Percentiles rank a stretch among this genome's conserved stretches.
phyloP scores from a whole-genome alignment of 1,284 basidiomycete species.

The Coriolopsis trogii region DNA sequence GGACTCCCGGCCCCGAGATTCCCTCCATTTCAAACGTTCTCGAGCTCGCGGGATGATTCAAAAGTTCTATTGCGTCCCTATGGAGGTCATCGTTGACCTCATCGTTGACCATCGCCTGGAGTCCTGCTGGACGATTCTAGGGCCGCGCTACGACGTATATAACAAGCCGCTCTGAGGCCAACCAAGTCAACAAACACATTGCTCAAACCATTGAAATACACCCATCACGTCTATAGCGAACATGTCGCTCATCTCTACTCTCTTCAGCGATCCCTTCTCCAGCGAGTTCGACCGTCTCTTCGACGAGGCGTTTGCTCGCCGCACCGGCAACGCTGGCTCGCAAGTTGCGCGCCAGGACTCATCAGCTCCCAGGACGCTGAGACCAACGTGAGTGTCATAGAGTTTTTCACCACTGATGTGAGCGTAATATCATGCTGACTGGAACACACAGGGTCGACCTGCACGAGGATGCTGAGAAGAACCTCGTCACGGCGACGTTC shows the following conservation, averaged over 20 bases:
- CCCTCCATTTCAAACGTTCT: neutral
- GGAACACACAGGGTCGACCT: slow-evolving; percentile 39
- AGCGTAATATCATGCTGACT: neutral
- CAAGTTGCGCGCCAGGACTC: slow-evolving; percentile 3
- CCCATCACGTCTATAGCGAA: neutral
- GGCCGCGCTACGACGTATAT: too few species aligned
- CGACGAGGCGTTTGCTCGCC: slow-evolving; percentile 45
- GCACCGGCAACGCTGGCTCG: slow-evolving; percentile 10
- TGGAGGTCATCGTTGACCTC: too few species aligned
- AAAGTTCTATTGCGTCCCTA: too few species aligned
- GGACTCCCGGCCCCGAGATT: too few species aligned
- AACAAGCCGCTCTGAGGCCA: neutral
- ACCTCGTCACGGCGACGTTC: slow-evolving; percentile 50
- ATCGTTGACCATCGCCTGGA: too few species aligned
- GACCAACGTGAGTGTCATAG: neutral
- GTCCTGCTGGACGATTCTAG: too few species aligned
- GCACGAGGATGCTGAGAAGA: slow-evolving; percentile 44
- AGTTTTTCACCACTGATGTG: neutral
- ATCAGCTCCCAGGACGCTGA: neutral
- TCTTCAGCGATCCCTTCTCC: slow-evolving; percentile 52
- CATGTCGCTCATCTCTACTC: slow-evolving; percentile 33
- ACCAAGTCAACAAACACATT: neutral
- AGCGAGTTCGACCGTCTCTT: slow-evolving; percentile 52
- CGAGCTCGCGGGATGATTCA: neutral
- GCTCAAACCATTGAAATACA: neutral